Conservation (phyloP, 2,329 filamentous ascomycete species). For the Teratosphaeriaceae sp. region DNA sequence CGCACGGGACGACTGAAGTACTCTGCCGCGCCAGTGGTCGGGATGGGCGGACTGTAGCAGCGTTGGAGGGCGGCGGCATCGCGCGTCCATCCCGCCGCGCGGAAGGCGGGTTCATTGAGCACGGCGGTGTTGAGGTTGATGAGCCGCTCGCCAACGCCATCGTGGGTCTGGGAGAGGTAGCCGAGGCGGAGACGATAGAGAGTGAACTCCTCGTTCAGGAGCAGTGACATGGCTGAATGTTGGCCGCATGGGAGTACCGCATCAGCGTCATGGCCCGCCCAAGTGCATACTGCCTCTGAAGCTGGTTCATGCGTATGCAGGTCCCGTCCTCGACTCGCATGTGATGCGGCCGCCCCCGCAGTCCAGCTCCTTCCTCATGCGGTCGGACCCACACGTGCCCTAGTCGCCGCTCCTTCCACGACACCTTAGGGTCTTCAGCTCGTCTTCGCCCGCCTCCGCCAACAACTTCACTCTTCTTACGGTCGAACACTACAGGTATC, state of each 20-base stretch:
- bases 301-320: background rate
- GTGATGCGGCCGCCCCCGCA: background rate
- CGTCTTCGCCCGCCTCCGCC: no score
- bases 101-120: constrained; percentile 74
- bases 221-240: constrained; percentile 30
- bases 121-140: constrained; percentile 75
- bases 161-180: constrained; percentile 72
- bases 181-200: constrained; percentile 75
- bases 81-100: constrained; percentile 71
- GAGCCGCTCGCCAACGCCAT: constrained; percentile 77
- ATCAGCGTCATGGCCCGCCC: no score
- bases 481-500: no score
- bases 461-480: no score
- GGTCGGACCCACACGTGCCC: no score
- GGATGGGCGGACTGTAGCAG: constrained; percentile 79
- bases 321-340: background rate
- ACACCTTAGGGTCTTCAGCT: no score
- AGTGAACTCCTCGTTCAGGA: constrained; percentile 51
- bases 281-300: no score
- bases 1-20: constrained; percentile 63
- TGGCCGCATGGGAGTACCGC: no score
- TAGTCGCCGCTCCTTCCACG: no score
- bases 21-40: constrained; percentile 67
- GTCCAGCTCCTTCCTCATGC: no score
- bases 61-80: constrained; percentile 71